Evolutionary conservation across 192 early-diverging fungal genomes (phyloP).

Genomic region (Podochytrium sp.): DNA sequence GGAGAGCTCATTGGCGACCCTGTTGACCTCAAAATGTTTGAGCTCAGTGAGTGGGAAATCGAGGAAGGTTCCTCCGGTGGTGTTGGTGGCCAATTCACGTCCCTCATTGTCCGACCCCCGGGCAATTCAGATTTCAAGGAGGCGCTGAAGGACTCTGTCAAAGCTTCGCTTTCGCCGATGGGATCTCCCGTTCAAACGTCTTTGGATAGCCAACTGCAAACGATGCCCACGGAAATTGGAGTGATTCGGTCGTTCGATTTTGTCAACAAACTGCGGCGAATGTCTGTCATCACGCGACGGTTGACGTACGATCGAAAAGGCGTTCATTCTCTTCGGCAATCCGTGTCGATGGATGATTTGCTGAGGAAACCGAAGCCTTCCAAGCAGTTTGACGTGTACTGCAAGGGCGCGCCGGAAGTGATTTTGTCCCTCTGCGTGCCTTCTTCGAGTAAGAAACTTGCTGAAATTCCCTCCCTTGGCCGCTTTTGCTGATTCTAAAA

Average conservation of each 20-base stretch:
- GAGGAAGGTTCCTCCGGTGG: constrained; percentile 72
- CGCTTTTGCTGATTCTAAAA: not conserved
- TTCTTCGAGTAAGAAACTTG: constrained; percentile 64
- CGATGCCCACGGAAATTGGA: constrained; percentile 52
- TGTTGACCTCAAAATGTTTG: constrained; percentile 97
- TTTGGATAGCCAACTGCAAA: not conserved
- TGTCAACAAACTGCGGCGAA: constrained; percentile 83
- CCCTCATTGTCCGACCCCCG: constrained; percentile 86
- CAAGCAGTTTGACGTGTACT: constrained; percentile 75
- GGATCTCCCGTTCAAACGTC: not conserved
- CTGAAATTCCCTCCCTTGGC: not conserved
- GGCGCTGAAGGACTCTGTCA: constrained; percentile 19
- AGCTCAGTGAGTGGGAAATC: constrained; percentile 90
- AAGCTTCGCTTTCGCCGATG: not conserved
- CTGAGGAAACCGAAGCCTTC: not conserved
- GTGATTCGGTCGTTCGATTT: constrained; percentile 85
- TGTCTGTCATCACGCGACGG: constrained; percentile 83
- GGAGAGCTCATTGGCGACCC: constrained; percentile 94
- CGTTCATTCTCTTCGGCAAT: not conserved
- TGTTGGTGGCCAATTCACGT: not conserved
- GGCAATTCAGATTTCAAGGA: constrained; percentile 50
- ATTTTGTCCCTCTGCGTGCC: constrained; percentile 86
- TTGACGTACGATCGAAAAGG: constrained; percentile 32
- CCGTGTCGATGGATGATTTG: not conserved
- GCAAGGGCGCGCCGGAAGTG: constrained; percentile 98